Conservation (phyloP, 2,329 filamentous ascomycete species). For the Cladophialophora yegresii region DNA sequence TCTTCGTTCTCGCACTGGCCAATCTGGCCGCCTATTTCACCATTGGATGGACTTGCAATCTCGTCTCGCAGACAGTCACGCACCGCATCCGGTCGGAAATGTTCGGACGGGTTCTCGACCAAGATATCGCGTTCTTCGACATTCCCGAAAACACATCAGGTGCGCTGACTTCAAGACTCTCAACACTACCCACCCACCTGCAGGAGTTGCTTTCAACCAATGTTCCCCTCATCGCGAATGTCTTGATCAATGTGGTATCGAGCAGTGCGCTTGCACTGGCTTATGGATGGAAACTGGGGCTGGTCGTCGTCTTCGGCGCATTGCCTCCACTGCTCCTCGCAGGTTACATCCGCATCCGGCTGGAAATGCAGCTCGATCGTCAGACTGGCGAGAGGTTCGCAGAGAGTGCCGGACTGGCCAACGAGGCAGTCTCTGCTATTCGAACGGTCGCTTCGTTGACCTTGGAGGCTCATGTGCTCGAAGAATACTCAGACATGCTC, state of each 20-base stretch:
- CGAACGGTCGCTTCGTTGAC: slow-evolving; percentile 55
- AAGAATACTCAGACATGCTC: slow-evolving; percentile 39
- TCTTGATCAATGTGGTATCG: slow-evolving; percentile 51
- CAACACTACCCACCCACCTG: slow-evolving; percentile 40
- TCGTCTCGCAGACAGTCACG: slow-evolving; percentile 38
- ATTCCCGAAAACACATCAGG: slow-evolving; percentile 40
- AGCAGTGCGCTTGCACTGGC: slow-evolving; percentile 52
- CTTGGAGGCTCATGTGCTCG: slow-evolving; percentile 48
- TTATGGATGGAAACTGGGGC: slow-evolving; percentile 52
- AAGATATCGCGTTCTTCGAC: slow-evolving; percentile 42
- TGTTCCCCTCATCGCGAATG: slow-evolving; percentile 52
- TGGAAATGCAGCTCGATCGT: slow-evolving; percentile 53
- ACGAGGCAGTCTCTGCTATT: slow-evolving; percentile 55
- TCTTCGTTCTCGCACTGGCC: slow-evolving; percentile 48
- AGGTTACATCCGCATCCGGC: slow-evolving; percentile 54
- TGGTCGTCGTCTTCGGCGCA: slow-evolving; percentile 52
- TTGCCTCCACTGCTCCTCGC: slow-evolving; percentile 51
- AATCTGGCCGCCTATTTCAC: slow-evolving; percentile 45
- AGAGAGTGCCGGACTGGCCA: slow-evolving; percentile 53
- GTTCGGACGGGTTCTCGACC: slow-evolving; percentile 37
- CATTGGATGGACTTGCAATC: slow-evolving; percentile 42
- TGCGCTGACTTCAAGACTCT: slow-evolving; percentile 38
- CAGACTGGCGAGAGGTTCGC: slow-evolving; percentile 51
- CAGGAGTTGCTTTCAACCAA: slow-evolving; percentile 57
- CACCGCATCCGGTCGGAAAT: slow-evolving; percentile 35